Percentiles rank a stretch among this genome's conserved stretches.
phyloP scores from a whole-genome alignment of 2,329 filamentous ascomycete species.

The Gremmenia infestans region DNA sequence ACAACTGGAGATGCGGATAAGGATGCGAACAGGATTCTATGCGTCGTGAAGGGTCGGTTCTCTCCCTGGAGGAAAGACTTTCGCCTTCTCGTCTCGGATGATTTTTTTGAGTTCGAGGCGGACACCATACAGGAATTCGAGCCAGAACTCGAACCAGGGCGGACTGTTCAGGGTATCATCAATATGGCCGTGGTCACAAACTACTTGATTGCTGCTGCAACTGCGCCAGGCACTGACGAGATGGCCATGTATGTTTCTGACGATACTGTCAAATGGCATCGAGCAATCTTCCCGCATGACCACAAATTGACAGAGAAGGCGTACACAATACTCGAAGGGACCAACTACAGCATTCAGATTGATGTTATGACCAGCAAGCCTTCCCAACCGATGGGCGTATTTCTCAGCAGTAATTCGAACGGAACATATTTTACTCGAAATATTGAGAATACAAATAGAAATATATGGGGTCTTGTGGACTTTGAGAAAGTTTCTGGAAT shows the following conservation, averaged over 20 bases:
- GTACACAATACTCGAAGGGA: conserved; percentile 92
- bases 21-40: conserved; percentile 70
- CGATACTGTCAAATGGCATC: conserved; percentile 82
- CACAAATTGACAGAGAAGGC: conserved; percentile 78
- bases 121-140: conserved; percentile 59
- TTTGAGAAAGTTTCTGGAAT: conserved; percentile 92
- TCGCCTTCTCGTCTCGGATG: conserved; percentile 73
- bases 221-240: conserved; percentile 76
- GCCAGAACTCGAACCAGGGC: conserved; percentile 68
- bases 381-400: conserved; percentile 70
- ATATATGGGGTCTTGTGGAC: conserved; percentile 71
- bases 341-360: conserved; percentile 95
- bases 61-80: conserved; percentile 69
- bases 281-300: conserved; percentile 79
- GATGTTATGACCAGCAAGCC: conserved; percentile 73
- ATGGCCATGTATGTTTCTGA: conserved; percentile 87
- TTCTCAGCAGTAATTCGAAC: conserved; percentile 96
- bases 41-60: conserved; percentile 70
- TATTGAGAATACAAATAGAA: conserved; percentile 86
- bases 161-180: conserved; percentile 72
- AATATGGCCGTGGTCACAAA: conserved; percentile 81
- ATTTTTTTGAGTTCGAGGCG: conserved; percentile 64
- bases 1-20: conserved; percentile 59
- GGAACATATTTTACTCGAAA: conserved; percentile 94
- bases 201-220: conserved; percentile 78